Conservation (phyloP, 441 rosid species). For the Breynia disticha region DNA sequence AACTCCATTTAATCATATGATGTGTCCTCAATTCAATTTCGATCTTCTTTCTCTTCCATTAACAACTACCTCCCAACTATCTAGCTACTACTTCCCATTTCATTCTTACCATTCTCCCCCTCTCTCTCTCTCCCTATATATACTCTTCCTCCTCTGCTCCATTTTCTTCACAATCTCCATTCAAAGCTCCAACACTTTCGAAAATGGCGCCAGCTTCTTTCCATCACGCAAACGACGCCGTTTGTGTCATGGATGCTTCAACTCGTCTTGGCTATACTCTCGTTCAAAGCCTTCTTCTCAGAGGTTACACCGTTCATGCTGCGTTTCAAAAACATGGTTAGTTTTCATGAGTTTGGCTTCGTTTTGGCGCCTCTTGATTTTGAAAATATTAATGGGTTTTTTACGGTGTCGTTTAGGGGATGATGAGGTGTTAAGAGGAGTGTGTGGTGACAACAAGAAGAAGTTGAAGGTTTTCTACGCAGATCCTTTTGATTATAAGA, state of each 20-base stretch:
- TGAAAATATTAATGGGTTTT: background rate
- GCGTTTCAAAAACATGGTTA: constrained; percentile 38
- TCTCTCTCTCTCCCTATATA: background rate
- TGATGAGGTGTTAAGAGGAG: background rate
- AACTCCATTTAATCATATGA: background rate
- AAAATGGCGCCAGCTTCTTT: constrained; percentile 35
- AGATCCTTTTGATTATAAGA: constrained; percentile 57
- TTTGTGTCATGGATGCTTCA: constrained; percentile 64
- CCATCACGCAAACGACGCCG: constrained; percentile 17
- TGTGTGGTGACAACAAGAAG: constrained; percentile 12
- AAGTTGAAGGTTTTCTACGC: constrained; percentile 38
- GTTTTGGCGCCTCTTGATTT: background rate
- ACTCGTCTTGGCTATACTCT: constrained; percentile 41
- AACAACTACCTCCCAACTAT: constrained; percentile 22
- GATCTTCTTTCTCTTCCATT: background rate
- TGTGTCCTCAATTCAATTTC: background rate
- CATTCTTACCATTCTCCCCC: background rate
- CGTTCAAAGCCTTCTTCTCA: constrained; percentile 30
- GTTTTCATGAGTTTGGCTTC: too few species aligned
- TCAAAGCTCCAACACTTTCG: background rate
- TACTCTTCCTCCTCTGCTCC: background rate
- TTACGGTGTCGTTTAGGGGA: background rate
- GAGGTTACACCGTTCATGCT: constrained; percentile 55
- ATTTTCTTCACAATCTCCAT: background rate
- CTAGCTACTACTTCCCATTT: constrained; percentile 3